These are phyloP conservation scores for Liquidambar formosana DNA, from an alignment of 164 flowering plant genomes.

Conservation along the genomic window DNA sequence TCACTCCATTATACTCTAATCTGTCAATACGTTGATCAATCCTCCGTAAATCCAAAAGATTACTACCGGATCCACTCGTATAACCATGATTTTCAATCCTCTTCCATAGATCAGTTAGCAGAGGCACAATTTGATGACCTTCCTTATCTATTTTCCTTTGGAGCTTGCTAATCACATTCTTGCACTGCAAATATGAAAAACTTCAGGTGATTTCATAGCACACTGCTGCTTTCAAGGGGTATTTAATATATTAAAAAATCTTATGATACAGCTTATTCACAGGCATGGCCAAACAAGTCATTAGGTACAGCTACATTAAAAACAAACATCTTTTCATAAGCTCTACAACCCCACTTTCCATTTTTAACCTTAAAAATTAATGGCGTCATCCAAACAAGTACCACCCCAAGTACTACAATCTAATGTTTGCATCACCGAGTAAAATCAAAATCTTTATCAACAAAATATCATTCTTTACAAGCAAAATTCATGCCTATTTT, in stretches of 20 bases:
- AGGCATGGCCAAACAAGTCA: background rate
- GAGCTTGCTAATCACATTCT: constrained; percentile 79
- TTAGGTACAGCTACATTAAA: background rate
- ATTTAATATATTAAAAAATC: too few species aligned
- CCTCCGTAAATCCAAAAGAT: constrained; percentile 56
- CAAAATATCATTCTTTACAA: background rate
- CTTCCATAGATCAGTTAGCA: constrained; percentile 81
- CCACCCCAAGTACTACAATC: background rate
- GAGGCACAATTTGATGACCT: constrained; percentile 82
- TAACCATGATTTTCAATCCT: constrained; percentile 54
- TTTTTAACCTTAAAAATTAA: too few species aligned
- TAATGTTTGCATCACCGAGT: background rate
- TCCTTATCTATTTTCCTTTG: constrained; percentile 84
- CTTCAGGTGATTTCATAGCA: background rate
- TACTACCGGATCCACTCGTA: constrained; percentile 38
- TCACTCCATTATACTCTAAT: constrained; percentile 65
- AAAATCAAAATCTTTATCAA: background rate
- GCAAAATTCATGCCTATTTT: background rate
- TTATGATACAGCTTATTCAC: too few species aligned
- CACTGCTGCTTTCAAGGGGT: background rate
- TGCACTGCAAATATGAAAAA: constrained; percentile 62
- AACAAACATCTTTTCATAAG: too few species aligned
- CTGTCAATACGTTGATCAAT: constrained; percentile 83
- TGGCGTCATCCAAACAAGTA: background rate
- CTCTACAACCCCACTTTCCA: too few species aligned